Evolutionary conservation across 2,329 filamentous ascomycete genomes (phyloP), one percentile per base, ranked within the genome.

Genomic region (Harringtonia aguacate): DNA sequence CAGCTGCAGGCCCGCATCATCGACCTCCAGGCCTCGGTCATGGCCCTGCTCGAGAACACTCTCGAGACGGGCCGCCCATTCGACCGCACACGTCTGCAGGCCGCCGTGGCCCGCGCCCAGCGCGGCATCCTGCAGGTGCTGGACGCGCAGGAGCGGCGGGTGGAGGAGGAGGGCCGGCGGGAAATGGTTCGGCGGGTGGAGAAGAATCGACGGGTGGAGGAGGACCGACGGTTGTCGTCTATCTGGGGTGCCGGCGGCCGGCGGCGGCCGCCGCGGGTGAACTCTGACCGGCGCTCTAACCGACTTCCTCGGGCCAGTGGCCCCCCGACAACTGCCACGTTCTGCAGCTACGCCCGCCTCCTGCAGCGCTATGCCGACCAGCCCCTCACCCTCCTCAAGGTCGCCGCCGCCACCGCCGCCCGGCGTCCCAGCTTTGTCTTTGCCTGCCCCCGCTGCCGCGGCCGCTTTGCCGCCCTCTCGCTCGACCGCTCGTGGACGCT

Each of bases 1-100:
- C 56, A 60, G 41, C 55, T 64, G 22, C 61, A 65, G 49, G 54
- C 55, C 10, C 59, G 62, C 40, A 56, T 64, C 40, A 64, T 63
- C 35, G 56, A 58, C 13, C 54, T 65, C 30, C 61, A 65, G 46
- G 52, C 57, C 34, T 62, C 58, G 5, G 59, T 65, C 40, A 63
- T 65, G 45, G 52, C 52, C n/a, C 52, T 64, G 35, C 55, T 64
- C 12, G 57, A 64, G 41, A 60, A 62, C 10, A 60, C 61, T 6
- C 53, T 65, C 21, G 44, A 54, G 20, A 59, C 56, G 24, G 60
- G 59, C 4, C 49, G 50, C 1, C 49, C 50, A 7, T 53, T 53
- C 10, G 61, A 65, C 46, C 49, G 60, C 39, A 45, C 53, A 31
- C 50, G 45, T 28, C 56, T 65, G 14, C 54, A 58, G 27, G 56